Conservation (phyloP, 83 land plant species). For the Diphasiastrum complanatum region DNA sequence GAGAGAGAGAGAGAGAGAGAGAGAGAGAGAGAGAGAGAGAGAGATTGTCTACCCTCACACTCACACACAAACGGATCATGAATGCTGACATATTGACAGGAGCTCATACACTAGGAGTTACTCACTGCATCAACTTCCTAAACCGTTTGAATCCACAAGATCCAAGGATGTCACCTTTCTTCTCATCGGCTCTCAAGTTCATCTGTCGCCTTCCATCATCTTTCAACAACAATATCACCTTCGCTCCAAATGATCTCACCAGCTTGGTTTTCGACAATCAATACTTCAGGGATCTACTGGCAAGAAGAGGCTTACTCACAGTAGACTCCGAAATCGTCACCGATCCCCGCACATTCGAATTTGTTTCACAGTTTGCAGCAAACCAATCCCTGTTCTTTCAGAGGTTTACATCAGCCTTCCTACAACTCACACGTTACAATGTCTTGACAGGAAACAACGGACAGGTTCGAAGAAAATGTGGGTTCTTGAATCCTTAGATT, state of each 20-base stretch:
- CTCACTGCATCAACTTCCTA: constrained; percentile 9
- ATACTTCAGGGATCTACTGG: constrained; percentile 2
- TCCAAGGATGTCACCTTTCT: not conserved
- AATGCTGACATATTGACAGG: too few species aligned
- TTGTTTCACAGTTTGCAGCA: not conserved
- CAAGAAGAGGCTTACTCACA: not conserved
- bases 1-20: too few species aligned
- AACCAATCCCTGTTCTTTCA: constrained; percentile 5
- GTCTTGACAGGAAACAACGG: constrained; percentile 2
- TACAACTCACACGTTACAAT: not conserved
- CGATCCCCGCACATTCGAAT: not conserved
- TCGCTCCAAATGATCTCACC: constrained; percentile 2
- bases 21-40: too few species aligned
- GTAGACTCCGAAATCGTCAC: not conserved
- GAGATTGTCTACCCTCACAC: too few species aligned
- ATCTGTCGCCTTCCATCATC: not conserved
- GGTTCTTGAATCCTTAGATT: not conserved
- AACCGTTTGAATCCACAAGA: constrained; percentile 5
- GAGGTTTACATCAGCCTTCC: not conserved
- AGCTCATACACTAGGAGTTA: constrained; percentile 11
- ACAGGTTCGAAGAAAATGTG: not conserved
- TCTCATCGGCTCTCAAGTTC: not conserved
- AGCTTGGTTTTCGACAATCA: constrained; percentile 8
- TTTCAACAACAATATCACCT: too few species aligned
- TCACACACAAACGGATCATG: too few species aligned